These are phyloP conservation scores for Clonostachys rosea DNA, from an alignment of 2,329 filamentous ascomycete genomes.

Conservation along the genomic window DNA sequence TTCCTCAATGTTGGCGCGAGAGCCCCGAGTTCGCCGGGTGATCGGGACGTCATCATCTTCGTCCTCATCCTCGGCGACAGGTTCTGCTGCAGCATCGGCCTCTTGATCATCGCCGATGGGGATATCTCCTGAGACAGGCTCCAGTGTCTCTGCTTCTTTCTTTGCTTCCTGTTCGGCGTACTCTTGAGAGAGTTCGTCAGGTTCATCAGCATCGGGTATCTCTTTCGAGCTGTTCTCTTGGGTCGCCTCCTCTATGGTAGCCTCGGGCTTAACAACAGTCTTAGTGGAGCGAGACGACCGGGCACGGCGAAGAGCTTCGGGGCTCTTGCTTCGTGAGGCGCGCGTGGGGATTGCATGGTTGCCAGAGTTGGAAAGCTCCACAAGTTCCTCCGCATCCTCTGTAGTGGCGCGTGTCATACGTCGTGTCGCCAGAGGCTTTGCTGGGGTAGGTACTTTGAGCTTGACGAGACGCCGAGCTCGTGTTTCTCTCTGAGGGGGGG, in stretches of 20 bases:
- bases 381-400: constrained; percentile 47
- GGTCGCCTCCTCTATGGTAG: constrained; percentile 43
- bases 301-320: constrained; percentile 40
- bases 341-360: constrained; percentile 45
- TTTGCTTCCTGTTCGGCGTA: constrained; percentile 16
- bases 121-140: constrained; percentile 14
- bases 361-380: constrained; percentile 59
- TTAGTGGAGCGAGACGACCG: constrained; percentile 46
- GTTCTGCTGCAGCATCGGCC: constrained; percentile 20
- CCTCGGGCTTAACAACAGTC: constrained; percentile 41
- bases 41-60: constrained; percentile 43
- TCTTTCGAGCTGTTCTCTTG: constrained; percentile 43
- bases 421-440: constrained; percentile 24
- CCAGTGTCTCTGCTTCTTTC: constrained; percentile 18
- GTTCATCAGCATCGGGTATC: constrained; percentile 24
- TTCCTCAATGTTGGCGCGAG: constrained; percentile 15
- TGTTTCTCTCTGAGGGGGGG: constrained; percentile 19
- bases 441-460: constrained; percentile 30
- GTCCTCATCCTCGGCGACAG: constrained; percentile 16
- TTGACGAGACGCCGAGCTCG: constrained; percentile 29
- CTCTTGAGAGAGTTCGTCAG: constrained; percentile 29
- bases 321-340: constrained; percentile 50
- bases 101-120: constrained; percentile 17
- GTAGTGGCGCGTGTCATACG: constrained; percentile 48
- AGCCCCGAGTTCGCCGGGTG: constrained; percentile 37